Base-by-base conservation (phyloP, 805 yeast genomes). In the Kodamaea lidongshanica region DNA sequence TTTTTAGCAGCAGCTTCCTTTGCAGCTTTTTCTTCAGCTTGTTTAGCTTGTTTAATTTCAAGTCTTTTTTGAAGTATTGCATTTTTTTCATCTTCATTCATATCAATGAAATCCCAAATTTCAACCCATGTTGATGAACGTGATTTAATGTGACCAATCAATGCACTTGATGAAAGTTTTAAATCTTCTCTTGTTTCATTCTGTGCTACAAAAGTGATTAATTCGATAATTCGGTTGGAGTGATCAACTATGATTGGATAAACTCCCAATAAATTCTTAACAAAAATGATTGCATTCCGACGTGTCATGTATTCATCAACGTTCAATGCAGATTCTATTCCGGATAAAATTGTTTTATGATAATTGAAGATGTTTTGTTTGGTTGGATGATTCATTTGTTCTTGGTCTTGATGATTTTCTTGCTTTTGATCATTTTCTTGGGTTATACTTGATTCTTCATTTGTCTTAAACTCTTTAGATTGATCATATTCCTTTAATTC, bases 171-270 rank as follows among this genome's bases (percentile, higher is more conserved):
- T 1, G 95, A 79, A 19, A 88, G 59, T 45, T 74, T 81, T 44
- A 88, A 67, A 54, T 88, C 97, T 32, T 83, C 88, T 40, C 96
- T 70, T 3, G 57, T 48, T 39, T 88, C 96, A 0, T 51, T 46
- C 4, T 51, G 38, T 6, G 72, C 46, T 12, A 82, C 71, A 1
- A 46, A 42, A 17, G 72, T 65, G 19, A 88, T 58, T 7, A 64
- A 53, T 4, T 52, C 56, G 6, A 67, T 52, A 2, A 87, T 46
- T 5, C 46, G 34, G 32, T 72, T 74, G 19, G 86, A 78, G 34
- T 83, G 88, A 16, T 70, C 76, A 30, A 75, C 77, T 9, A 83
- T 70, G 7, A 67, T 58, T 0, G 96, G 95, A 48, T 74, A 86
- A 10, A 70, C 66, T 2, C 69, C 67, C 12, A 79, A 56, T 25